These are phyloP conservation scores for Tricholoma hemisulphureum DNA, from an alignment of 768 basidiomycete genomes.

Conservation along the genomic window DNA sequence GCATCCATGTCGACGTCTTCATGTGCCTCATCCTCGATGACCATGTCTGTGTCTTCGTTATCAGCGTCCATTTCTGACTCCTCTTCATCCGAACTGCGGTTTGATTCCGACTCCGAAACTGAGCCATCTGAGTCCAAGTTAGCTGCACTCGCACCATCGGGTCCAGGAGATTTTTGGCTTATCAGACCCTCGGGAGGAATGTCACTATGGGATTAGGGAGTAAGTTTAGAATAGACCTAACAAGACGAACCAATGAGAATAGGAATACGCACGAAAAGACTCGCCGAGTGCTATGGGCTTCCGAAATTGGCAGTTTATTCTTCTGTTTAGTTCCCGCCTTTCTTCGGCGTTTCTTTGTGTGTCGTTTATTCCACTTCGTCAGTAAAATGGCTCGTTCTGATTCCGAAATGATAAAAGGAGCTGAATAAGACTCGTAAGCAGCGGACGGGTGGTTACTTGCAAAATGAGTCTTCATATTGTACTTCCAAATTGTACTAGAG, in stretches of 20 bases:
- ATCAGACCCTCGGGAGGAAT: neutral
- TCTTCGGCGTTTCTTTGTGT: slow-evolving; percentile 1
- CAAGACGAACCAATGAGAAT: neutral
- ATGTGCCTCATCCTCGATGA: too few species aligned
- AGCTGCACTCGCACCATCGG: too few species aligned
- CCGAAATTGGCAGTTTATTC: slow-evolving; percentile 7
- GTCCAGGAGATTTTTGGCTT: neutral
- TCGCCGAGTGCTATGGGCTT: slow-evolving; percentile 7
- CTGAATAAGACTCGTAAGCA: neutral
- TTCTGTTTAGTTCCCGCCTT: slow-evolving; percentile 1
- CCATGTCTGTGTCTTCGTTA: neutral
- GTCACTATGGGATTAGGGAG: neutral
- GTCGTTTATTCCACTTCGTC: slow-evolving; percentile 7
- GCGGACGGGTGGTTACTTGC: slow-evolving; percentile 6
- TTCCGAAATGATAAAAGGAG: slow-evolving; percentile 5
- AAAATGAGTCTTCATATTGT: slow-evolving; percentile 9
- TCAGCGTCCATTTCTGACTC: neutral
- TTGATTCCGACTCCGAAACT: too few species aligned
- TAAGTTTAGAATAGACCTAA: neutral
- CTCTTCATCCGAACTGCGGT: too few species aligned
- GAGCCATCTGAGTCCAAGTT: too few species aligned
- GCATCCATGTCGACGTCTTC: too few species aligned
- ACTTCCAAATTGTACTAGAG: slow-evolving; percentile 8
- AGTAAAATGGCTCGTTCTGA: slow-evolving; percentile 6
- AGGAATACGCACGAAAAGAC: slow-evolving; percentile 15